A percentile compares a stretch with the other conserved stretches of the same genome.
Evolutionary conservation across 495 filamentous ascomycete species (phyloP).

Genomic region (Viridothelium virens): DNA sequence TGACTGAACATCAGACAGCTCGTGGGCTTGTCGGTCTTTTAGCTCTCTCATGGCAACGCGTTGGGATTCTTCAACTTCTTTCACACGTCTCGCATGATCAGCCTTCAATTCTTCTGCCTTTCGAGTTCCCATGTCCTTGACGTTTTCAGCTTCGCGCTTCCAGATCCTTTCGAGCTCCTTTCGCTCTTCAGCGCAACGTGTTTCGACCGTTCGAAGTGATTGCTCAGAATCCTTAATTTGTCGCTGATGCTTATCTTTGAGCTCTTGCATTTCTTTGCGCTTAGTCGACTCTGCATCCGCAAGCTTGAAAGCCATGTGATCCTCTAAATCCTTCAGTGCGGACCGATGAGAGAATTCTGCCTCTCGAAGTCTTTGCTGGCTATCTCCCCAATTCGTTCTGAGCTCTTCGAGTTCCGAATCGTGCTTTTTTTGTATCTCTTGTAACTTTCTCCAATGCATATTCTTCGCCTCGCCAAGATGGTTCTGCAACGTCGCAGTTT

Average conservation of each 20-base stretch:
- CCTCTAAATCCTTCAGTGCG: background rate
- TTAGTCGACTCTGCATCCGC: slow-evolving; percentile 5
- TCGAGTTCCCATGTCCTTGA: background rate
- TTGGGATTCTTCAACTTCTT: background rate
- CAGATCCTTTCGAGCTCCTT: background rate
- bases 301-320: slow-evolving; percentile 7
- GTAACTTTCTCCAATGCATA: background rate
- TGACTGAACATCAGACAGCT: background rate
- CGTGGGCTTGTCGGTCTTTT: background rate
- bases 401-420: slow-evolving; percentile 1
- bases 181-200: background rate
- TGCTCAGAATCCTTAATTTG: background rate
- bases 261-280: background rate
- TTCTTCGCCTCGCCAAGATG: background rate
- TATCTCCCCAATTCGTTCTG: background rate
- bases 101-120: background rate
- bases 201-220: background rate
- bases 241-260: background rate
- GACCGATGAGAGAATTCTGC: slow-evolving; percentile 6
- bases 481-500: background rate
- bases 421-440: background rate
- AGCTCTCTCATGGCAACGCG: background rate
- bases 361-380: background rate
- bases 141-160: background rate
- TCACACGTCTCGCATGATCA: background rate